Evolutionary conservation across 2,329 filamentous ascomycete genomes (phyloP), one percentile per base, ranked within the genome.

Genomic region (Pseudocercospora fuligena): DNA sequence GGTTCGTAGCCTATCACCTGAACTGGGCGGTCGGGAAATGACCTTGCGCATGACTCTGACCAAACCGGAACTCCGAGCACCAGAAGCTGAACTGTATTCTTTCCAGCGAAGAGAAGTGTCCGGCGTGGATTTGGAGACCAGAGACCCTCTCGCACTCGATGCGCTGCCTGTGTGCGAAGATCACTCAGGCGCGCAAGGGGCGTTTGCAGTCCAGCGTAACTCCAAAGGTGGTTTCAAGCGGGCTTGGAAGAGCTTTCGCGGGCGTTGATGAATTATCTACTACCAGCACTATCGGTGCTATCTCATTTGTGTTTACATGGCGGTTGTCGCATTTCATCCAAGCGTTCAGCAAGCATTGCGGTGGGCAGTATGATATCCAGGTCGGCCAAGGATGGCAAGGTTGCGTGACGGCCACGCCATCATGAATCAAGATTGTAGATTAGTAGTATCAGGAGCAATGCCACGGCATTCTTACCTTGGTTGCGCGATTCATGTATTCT

Each of bases 41-140:
- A 98, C 95, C 2, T 81, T 98, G 58, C 92, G 94, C 58, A 97
- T 98, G 93, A 98, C 94, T 0, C 85, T 98, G 63, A 98, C 95
- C 3, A 86, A 94, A 56, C 92, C 93, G 0, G 94, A 98, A 76
- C 85, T 98, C 57, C 89, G 93, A 49, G 89, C 90, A 4, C 85
- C 89, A 69, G 91, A 94, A 68, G 88, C 90, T 11, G 85, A 89
- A 67, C 84, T 92, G 16, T 92, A 93, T 73, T 88, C 88, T 49
- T 81, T 81, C 27, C 62, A 72, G 36, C 61, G 69, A 16, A 70
- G 65, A 19, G 64, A 72, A 31, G 64, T 63, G 2, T 70, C 67
- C 19, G 70, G 65, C 12, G 70, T 70, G n/a, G 69, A 71, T n/a
- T 53, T 73, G 6, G 68, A 68, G 23, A 68, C 66, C n/a, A 67